phyloP scores from a whole-genome alignment of 1,284 basidiomycete genomes.

The Ustilago cynodontis region DNA sequence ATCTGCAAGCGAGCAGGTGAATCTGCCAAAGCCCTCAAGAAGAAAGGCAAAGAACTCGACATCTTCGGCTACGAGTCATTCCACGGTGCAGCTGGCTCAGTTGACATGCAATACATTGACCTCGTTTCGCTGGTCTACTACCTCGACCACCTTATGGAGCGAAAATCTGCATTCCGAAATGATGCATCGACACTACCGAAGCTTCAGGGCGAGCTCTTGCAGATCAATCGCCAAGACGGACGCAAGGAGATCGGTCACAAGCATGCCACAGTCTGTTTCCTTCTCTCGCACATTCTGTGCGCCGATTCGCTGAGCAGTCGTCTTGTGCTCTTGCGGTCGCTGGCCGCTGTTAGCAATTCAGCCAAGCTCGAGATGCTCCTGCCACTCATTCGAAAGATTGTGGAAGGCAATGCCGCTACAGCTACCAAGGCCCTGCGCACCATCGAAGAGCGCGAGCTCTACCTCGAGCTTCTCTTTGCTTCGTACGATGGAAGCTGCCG shows the following conservation, averaged over 20 bases:
- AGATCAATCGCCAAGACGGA: constrained; percentile 73
- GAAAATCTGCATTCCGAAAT: constrained; percentile 73
- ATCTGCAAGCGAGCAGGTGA: constrained; percentile 70
- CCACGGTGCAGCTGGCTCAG: constrained; percentile 77
- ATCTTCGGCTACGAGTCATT: constrained; percentile 86
- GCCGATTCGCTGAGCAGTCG: constrained; percentile 75
- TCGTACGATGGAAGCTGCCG: constrained; percentile 73
- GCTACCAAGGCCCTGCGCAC: constrained; percentile 22
- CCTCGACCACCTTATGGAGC: constrained; percentile 73
- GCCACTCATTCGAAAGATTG: constrained; percentile 75
- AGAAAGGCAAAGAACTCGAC: constrained; percentile 69
- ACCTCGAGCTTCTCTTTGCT: constrained; percentile 74
- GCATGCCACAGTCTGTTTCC: constrained; percentile 80
- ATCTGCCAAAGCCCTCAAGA: constrained; percentile 31
- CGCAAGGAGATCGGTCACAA: constrained; percentile 78
- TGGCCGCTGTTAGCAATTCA: constrained; percentile 77
- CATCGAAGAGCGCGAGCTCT: constrained; percentile 53
- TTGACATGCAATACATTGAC: constrained; percentile 80
- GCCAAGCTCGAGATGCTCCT: constrained; percentile 78
- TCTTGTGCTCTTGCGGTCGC: constrained; percentile 75
- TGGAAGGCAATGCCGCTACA: constrained; percentile 9
- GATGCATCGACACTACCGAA: constrained; percentile 77
- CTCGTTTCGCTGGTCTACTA: constrained; percentile 80
- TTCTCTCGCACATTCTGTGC: constrained; percentile 83
- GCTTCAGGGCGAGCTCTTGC: constrained; percentile 78